Evolutionary conservation across 345 rosid species (phyloP).

Genomic region (Lepidium aucheri): DNA sequence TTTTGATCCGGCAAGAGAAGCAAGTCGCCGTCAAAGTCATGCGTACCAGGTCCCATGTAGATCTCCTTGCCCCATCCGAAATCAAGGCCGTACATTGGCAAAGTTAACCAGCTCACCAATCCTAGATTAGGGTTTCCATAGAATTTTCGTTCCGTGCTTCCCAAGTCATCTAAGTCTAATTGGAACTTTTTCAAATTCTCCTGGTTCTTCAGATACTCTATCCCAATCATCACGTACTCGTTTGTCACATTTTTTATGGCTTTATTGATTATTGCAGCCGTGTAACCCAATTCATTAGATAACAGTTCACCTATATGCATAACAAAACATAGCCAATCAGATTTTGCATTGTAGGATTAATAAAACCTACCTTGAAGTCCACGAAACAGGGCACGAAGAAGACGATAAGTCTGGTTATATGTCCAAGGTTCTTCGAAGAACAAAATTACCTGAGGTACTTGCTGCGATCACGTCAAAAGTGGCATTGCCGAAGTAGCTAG

Average conservation of each 20-base stretch:
- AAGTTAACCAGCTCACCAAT: constrained; percentile 50
- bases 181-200: constrained; percentile 37
- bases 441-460: constrained; percentile 25
- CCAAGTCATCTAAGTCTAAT: constrained; percentile 42
- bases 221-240: constrained; percentile 32
- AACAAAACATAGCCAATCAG: not conserved
- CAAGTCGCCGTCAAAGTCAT: constrained; percentile 44
- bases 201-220: constrained; percentile 38
- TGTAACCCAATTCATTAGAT: constrained; percentile 36
- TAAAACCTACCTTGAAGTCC: not conserved
- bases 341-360: not conserved
- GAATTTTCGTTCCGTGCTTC: constrained; percentile 40
- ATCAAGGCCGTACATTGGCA: no score
- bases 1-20: constrained; percentile 30
- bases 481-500: constrained; percentile 35
- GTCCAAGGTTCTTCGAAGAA: not conserved
- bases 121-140: constrained; percentile 61
- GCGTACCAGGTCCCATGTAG: constrained; percentile 45
- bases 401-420: not conserved
- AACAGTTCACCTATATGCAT: constrained; percentile 26
- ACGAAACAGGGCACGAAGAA: not conserved
- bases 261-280: constrained; percentile 32
- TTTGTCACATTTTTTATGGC: constrained; percentile 36
- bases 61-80: constrained; percentile 61
- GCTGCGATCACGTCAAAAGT: constrained; percentile 35